phyloP scores from a whole-genome alignment of 768 basidiomycete species.

The Rickenella mellea region DNA sequence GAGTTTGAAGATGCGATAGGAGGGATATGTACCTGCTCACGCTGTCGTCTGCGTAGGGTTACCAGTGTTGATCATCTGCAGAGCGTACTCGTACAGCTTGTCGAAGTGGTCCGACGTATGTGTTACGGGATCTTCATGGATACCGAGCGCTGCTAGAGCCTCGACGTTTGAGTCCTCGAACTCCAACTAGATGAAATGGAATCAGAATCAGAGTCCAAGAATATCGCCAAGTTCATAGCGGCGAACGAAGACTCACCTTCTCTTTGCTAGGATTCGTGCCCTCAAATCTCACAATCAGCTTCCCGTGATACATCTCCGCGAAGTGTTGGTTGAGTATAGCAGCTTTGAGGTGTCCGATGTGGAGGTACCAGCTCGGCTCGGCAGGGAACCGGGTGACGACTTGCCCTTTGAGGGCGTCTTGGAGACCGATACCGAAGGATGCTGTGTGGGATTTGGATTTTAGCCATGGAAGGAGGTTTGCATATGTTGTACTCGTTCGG shows the following conservation, averaged over 20 bases:
- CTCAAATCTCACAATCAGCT: slow-evolving; percentile 91
- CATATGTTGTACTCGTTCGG: no score
- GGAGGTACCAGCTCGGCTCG: slow-evolving; percentile 95
- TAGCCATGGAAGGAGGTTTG: no score
- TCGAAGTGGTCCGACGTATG: slow-evolving; percentile 98
- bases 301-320: slow-evolving; percentile 95
- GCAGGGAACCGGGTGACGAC: slow-evolving; percentile 98
- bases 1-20: no score
- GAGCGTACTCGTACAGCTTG: slow-evolving; percentile 67
- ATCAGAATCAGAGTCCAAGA: no score
- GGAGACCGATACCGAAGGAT: slow-evolving; percentile 83
- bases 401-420: slow-evolving; percentile 75
- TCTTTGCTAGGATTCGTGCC: slow-evolving; percentile 99
- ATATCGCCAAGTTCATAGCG: no score
- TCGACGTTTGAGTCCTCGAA: slow-evolving; percentile 95
- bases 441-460: no score
- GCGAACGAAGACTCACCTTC: slow-evolving; percentile 34
- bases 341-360: slow-evolving; percentile 89
- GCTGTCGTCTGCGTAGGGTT: slow-evolving; percentile 93
- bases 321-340: slow-evolving; percentile 97
- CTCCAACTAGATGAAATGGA: slow-evolving; percentile 83
- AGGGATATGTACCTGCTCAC: slow-evolving; percentile 63
- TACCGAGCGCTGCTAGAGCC: slow-evolving; percentile 76
- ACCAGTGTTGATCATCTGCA: slow-evolving; percentile 76
- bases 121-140: slow-evolving; percentile 72